Base-by-base conservation (phyloP, 106 monocot genomes). In the Posidonia australis region DNA sequence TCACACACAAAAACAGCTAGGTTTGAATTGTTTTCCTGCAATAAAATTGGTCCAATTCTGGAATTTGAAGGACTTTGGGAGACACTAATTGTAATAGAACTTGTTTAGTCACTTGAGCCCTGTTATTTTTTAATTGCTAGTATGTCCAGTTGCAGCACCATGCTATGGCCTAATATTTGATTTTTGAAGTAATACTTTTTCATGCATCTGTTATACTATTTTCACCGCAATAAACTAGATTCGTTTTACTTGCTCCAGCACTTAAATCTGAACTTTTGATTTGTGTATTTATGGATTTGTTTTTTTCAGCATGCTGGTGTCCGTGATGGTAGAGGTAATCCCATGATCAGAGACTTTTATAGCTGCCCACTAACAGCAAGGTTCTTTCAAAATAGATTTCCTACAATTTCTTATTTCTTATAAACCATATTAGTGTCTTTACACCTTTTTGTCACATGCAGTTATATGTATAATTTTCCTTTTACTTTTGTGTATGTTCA, bases 331-430 rank as follows among this genome's bases (percentile, higher is more conserved):
- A 80, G 78, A 73, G 94, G 94, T 57, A 58, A 74, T 63, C 84
- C 84, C 49, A 80, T 82, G 49, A 90, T 86, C 48, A 90, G 77
- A 70, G 94, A 96, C 75, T 76, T 84, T 54, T 84, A 90, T 66
- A 84, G 80, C 76, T 73, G 90, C 63, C 90, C 84, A 59, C 82
- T 96, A 59, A 96, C 90, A 63, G 90, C 90, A 16, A 96, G 94
- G 94, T 96, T 48, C 54, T 12, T 61, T 32, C 20, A 32, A 11
- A n/a, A 25, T 21, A 0, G 18, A 55, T 23, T 55, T 48, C 30
- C 12, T 19, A 20, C 17, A 2, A 11, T 30, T 30, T 25, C 41
- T 46, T 21, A 46, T 28, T 48, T 66, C 25, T 44, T 44, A n/a
- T n/a, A n/a, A n/a, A n/a, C n/a, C n/a, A n/a, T n/a, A 17, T 25